Evolutionary conservation across 208 protist genomes (phyloP), one percentile per base, ranked within the genome.

Genomic region (Borovskyia barvae): DNA sequence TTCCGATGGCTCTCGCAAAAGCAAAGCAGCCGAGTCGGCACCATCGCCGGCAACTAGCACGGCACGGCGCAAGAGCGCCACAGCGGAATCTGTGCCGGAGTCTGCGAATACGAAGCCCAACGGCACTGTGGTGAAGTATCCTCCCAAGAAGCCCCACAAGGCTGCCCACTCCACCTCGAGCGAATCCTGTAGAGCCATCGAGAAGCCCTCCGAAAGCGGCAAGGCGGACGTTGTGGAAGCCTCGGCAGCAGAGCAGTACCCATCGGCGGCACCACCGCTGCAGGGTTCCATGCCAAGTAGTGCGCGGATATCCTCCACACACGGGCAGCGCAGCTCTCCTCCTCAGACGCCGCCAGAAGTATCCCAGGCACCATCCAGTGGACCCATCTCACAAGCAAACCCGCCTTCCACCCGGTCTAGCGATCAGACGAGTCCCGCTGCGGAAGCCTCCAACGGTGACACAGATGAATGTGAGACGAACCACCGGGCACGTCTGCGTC

Each of bases 401-500:
- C 11, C 17, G 22, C 8, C 32, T 20, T 6, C 20, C 33, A 14
- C 49, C 22, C 12, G 15, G 19, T 19, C 49, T 20, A 1, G n/a
- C 49, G 32, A 19, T 12, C 39, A 14, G 30, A 0, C 35, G n/a
- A 36, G 19, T 15, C 17, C 42, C 9, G 29, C 30, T 1, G 14
- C 41, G 19, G 39, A 36, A 48, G 33, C 22, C 4, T 32, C 9
- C 24, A 17, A 5, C 28, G 3, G 19, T 7, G 15, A 35, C 14
- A 20, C n/a, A 17, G 42, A 25, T 15, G 57, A 65, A 7, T 55
- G 19, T 2, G 75, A 70, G 15, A 36, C 50, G 5, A 47, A 41
- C 28, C 72, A 71, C 58, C 62, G 64, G 24, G 53, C 40, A 57
- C 57, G 55, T 2, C 37, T 68, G 3, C 60, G 39, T 24, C 48